Evolutionary conservation across 73 alveolate species (phyloP).

Genomic region (Paramecium caudatum): DNA sequence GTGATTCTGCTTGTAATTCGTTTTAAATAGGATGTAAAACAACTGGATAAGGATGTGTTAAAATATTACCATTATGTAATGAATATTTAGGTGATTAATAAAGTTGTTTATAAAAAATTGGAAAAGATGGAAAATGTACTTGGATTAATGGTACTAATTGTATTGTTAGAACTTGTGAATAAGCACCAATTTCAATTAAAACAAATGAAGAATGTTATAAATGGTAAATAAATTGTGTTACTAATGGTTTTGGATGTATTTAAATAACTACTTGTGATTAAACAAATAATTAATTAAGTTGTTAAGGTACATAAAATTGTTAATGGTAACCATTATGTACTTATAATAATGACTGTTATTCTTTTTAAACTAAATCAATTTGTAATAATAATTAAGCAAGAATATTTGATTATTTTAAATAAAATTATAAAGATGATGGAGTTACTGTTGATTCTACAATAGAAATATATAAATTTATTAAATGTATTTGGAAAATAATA

Average conservation of each 20-base stretch:
- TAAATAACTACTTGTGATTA: not conserved
- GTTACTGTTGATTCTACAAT: too few species aligned
- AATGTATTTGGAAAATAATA: not conserved
- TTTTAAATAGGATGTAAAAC: constrained; percentile 7
- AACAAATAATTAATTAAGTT: not conserved
- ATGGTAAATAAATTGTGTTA: not conserved
- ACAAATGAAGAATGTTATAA: not conserved
- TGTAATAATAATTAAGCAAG: not conserved
- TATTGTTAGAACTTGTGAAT: not conserved
- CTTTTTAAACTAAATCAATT: not conserved
- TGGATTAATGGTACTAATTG: not conserved
- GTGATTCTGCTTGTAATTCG: not conserved
- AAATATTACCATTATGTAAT: not conserved
- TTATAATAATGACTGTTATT: not conserved
- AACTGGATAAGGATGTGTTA: constrained; percentile 43
- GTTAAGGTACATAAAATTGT: not conserved
- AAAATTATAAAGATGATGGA: not conserved
- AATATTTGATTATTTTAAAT: not conserved
- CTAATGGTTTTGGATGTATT: not conserved
- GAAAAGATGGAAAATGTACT: not conserved
- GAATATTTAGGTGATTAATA: not conserved
- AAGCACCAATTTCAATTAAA: not conserved
- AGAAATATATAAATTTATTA: not conserved
- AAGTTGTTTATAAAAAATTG: not conserved
- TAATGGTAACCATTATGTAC: not conserved